These are phyloP conservation scores for Leccinum incarnatum DNA, from an alignment of 768 basidiomycete genomes.

Conservation along the genomic window DNA sequence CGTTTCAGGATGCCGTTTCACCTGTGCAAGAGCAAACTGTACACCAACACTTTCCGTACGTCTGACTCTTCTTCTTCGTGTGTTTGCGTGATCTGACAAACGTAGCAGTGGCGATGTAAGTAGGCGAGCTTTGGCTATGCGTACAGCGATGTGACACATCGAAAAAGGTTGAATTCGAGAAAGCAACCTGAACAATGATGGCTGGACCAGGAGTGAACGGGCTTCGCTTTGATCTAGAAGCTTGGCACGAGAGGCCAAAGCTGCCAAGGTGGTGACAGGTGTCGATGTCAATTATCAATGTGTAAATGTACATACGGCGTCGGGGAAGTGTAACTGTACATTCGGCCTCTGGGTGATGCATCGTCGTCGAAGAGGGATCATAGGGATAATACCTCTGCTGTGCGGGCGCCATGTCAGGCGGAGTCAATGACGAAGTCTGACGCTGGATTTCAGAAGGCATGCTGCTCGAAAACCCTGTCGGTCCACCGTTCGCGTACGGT, in stretches of 20 bases:
- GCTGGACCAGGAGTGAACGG: neutral
- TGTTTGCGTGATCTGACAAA: slow-evolving; percentile 2
- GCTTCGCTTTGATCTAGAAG: neutral
- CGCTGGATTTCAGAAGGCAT: slow-evolving; percentile 22
- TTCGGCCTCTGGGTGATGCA: neutral
- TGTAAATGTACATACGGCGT: neutral
- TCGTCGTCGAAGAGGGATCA: slow-evolving; percentile 10
- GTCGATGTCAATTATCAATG: neutral
- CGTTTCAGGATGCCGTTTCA: slow-evolving; percentile 7
- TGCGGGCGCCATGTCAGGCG: slow-evolving; percentile 20
- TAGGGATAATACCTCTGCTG: slow-evolving; percentile 24
- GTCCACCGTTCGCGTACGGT: slow-evolving; percentile 23
- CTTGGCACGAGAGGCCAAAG: neutral
- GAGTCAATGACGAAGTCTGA: slow-evolving; percentile 3
- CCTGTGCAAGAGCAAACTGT: slow-evolving; percentile 14
- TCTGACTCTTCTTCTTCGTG: neutral
- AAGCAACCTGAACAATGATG: neutral
- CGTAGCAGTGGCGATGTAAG: slow-evolving; percentile 10
- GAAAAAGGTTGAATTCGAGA: slow-evolving; percentile 1
- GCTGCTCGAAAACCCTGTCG: slow-evolving; percentile 7
- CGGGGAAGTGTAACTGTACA: neutral
- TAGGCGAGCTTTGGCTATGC: neutral
- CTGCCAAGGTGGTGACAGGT: neutral
- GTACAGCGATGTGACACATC: neutral
- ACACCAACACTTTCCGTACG: slow-evolving; percentile 8